Base-by-base conservation (phyloP, 2,329 filamentous ascomycete species). In the Ophiognomonia clavigignenti-juglandacearum region DNA sequence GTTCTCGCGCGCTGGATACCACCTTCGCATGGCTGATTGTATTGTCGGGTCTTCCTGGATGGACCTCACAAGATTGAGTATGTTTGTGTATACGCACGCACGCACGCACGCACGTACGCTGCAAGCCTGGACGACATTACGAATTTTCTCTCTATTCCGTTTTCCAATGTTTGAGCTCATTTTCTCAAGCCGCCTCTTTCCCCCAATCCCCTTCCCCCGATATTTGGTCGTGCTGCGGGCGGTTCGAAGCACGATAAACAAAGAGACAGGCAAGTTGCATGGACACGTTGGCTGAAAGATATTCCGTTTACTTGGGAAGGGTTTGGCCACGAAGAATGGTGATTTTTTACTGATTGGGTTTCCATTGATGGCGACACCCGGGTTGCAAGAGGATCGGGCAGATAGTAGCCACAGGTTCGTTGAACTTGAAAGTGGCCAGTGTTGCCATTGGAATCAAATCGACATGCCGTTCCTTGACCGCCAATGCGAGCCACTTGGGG, bases 1-100 rank as follows among this genome's bases (percentile, higher is more conserved):
- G 46, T 52, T 54, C 39, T 49, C 53, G 38, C 53, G 50, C 55
- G 50, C 56, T 57, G 57, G 59, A 61, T 61, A 60, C 57, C 58
- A 55, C 45, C 53, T 52, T 53, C 39, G 53, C 54, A 56, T 55
- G 53, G 48, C 47, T 51, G 42, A 53, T 46, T 52, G 53, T 45
- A 54, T 16, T 51, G 53, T 47, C 39, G 48, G 27, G 27, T 47
- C 39, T 52, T 48, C 32, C 52, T n/a, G 46, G 45, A 53, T 46
- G 50, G 27, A n/a, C n/a, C 40, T 54, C 41, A 40, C 36, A 35
- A 35, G 38, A 40, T 27, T 37, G 40, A 48, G 32, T 42, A 39
- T 36, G 36, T 39, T 37, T 31, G 41, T 31, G 39, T 44, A 41
- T 45, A 45, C 39, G 42, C 20, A 29, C 45, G 29, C 29, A n/a